Evolutionary conservation across 73 alveolate species (phyloP).

Genomic region (Paramecium bursaria): DNA sequence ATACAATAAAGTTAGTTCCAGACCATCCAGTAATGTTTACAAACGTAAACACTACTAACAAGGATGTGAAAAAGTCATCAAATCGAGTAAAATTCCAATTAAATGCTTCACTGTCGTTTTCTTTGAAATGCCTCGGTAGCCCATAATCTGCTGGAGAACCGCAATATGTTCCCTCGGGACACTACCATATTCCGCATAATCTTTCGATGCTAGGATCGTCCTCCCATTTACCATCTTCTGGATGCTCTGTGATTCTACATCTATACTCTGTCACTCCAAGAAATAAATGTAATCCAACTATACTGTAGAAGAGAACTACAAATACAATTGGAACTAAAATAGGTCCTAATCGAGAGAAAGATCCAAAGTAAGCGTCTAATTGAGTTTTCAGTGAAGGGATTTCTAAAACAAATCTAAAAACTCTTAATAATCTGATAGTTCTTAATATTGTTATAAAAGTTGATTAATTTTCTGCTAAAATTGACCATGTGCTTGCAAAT

Average conservation of each 20-base stretch:
- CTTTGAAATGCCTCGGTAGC: slow-evolving; percentile 2
- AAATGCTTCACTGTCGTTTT: slow-evolving; percentile 50
- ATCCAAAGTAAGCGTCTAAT: slow-evolving; percentile 35
- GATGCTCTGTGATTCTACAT: slow-evolving; percentile 53
- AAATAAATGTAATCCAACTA: slow-evolving; percentile 58
- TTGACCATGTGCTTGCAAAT: slow-evolving; percentile 33
- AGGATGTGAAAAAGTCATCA: slow-evolving; percentile 57
- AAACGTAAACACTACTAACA: slow-evolving; percentile 45
- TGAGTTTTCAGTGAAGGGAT: slow-evolving; percentile 26
- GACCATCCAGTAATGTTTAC: slow-evolving; percentile 57
- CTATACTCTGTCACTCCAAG: slow-evolving; percentile 59
- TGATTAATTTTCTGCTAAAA: not conserved
- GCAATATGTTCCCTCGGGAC: slow-evolving; percentile 58
- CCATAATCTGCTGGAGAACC: slow-evolving; percentile 50
- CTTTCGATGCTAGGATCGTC: slow-evolving; percentile 11
- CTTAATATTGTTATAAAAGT: not conserved
- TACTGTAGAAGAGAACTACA: slow-evolving; percentile 44
- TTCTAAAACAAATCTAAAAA: slow-evolving; percentile 35
- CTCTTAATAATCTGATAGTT: slow-evolving; percentile 50
- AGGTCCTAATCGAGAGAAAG: slow-evolving; percentile 23
- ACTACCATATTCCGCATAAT: slow-evolving; percentile 62
- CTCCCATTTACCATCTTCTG: slow-evolving; percentile 35
- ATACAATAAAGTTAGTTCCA: slow-evolving; percentile 56
- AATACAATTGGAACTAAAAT: slow-evolving; percentile 38
- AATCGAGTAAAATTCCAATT: slow-evolving; percentile 50